Conservation (phyloP, 2,329 filamentous ascomycete genomes). For the Escovopsis sp. region DNA sequence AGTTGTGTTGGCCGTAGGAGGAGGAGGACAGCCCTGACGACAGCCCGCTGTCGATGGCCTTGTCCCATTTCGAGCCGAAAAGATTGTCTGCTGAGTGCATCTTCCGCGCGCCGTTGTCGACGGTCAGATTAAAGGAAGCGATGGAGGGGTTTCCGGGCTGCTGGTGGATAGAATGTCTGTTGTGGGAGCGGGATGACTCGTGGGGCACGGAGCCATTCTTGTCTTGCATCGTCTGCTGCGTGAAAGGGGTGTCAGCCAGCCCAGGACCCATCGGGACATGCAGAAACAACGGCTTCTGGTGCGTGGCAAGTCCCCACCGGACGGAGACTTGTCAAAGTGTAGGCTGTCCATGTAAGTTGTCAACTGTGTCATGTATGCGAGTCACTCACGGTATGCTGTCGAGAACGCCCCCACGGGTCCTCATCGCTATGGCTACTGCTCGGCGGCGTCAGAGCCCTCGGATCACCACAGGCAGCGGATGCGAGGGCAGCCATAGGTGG, state of each 20-base stretch:
- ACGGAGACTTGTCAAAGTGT: not conserved
- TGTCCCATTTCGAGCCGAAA: conserved; percentile 10
- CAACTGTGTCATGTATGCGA: not conserved
- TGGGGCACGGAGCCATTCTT: conserved; percentile 3
- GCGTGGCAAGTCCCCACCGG: conserved; percentile 1
- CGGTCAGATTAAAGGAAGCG: conserved; percentile 11
- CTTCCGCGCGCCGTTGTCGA: conserved; percentile 18
- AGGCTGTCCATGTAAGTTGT: not conserved
- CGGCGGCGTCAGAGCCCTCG: conserved; percentile 32
- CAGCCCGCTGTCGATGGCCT: conserved; percentile 9
- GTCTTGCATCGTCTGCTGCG: conserved; percentile 6
- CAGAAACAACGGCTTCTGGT: not conserved
- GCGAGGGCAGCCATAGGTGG: conserved; percentile 38
- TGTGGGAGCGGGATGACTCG: conserved; percentile 3
- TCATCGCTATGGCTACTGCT: conserved; percentile 34
- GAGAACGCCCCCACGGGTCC: conserved; percentile 28
- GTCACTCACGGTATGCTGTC: conserved; percentile 23
- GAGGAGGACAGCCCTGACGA: conserved; percentile 9
- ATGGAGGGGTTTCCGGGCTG: conserved; percentile 14
- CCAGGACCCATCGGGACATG: not conserved
- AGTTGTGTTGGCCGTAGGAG: conserved; percentile 7
- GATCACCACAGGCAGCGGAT: conserved; percentile 28
- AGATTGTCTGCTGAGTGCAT: conserved; percentile 23
- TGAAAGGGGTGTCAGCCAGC: not conserved
- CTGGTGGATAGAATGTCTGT: conserved; percentile 7